Conservation (phyloP, 2,329 filamentous ascomycete species). For the Paramyrothecium roridum region DNA sequence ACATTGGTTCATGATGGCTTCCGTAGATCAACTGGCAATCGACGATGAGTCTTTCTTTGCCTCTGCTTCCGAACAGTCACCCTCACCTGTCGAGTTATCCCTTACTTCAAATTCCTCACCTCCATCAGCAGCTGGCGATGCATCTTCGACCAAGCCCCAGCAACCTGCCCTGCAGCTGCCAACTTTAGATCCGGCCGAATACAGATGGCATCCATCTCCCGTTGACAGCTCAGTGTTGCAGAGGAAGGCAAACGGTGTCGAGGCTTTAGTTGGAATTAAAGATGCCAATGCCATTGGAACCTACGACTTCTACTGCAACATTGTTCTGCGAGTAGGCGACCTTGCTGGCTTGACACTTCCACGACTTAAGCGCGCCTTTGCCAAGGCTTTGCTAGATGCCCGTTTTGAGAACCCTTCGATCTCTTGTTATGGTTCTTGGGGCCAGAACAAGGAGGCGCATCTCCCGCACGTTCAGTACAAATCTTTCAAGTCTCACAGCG, state of each 20-base stretch:
- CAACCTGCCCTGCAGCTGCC: neutral
- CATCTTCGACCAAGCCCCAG: neutral
- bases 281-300: neutral
- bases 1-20: neutral
- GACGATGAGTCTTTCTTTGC: neutral
- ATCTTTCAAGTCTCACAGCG: neutral
- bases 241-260: slow-evolving; percentile 3
- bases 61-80: neutral
- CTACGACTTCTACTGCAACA: slow-evolving; percentile 1
- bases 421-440: slow-evolving; percentile 1
- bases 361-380: slow-evolving; percentile 1
- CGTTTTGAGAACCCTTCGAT: slow-evolving; percentile 3
- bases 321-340: neutral
- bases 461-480: slow-evolving; percentile 1
- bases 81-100: neutral
- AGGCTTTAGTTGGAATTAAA: slow-evolving; percentile 1
- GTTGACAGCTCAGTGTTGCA: neutral
- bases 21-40: neutral
- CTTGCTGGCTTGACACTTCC: neutral
- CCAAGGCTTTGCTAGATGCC: neutral
- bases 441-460: neutral
- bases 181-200: neutral
- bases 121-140: neutral
- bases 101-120: neutral
- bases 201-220: neutral